Evolutionary conservation across 306 rosid genomes (phyloP), one percentile per base, ranked within the genome.

Genomic region (Heteromeles arbutifolia): DNA sequence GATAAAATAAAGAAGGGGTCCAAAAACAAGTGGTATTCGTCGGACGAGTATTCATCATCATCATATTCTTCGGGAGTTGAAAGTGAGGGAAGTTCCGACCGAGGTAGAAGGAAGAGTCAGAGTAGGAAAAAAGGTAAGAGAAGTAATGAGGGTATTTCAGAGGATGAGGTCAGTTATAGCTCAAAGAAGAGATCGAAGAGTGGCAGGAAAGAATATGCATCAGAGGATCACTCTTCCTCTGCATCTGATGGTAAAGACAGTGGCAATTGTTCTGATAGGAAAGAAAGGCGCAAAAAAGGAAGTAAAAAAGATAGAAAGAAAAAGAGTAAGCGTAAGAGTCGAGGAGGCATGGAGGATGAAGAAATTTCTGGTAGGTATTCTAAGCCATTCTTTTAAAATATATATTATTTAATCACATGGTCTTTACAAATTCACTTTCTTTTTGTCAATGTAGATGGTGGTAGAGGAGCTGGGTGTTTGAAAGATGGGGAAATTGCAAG

Each of bases 21-120:
- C 67, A 83, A 82, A 65, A 93, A 83, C 78, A 91, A 88, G 72
- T 86, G 96, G 96, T 90, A 94, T 72, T 90, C 88, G 0, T 88
- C 93, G 0, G 92, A 88, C 10, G 95, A 88, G 61, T 29, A 74
- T 72, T 89, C 87, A 71, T 48, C 53, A 48, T 85, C 86, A 59
- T 85, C 78, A 26, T 69, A 79, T 72, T 57, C 87, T 8, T 76
- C 80, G 1, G 92, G 73, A 14, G 74, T 76, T 82, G 97, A 87
- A 77, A 83, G 83, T 26, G 86, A 45, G 26, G 79, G 32, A 54
- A 76, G 68, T 72, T 82, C 76, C 17, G 78, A 68, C 4, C 61
- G 21, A n/a, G 85, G 73, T 19, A 69, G 63, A 26, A 87, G 82
- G 78, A 89, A 77, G 75, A 75, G 25, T 21, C 81, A 44, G 72